Evolutionary conservation across 2,329 filamentous ascomycete species (phyloP).

Genomic region (Epicoccum nigrum): DNA sequence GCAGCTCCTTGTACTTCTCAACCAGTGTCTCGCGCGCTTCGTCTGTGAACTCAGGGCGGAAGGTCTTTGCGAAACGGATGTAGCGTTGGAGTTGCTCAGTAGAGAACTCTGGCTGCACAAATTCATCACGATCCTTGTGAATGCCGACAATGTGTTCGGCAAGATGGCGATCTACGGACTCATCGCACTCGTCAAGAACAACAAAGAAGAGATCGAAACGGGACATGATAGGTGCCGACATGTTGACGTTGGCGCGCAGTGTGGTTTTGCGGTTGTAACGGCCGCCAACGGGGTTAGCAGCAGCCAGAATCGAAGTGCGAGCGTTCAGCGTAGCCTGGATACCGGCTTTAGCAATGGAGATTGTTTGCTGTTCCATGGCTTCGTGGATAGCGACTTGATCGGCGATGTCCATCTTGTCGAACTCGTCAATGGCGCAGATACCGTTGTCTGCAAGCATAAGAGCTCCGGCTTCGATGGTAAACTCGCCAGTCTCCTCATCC

Average conservation of each 20-base stretch:
- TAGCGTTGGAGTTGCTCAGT: constrained; percentile 97
- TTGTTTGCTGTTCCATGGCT: constrained; percentile 99
- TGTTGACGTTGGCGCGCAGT: constrained; percentile 93
- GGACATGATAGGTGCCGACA: constrained; percentile 98
- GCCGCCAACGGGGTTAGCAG: constrained; percentile 93
- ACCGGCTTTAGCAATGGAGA: constrained; percentile 97
- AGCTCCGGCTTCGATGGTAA: constrained; percentile 97
- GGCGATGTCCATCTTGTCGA: constrained; percentile 98
- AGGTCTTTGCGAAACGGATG: constrained; percentile 93
- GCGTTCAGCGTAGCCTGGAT: constrained; percentile 98
- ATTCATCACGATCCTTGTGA: constrained; percentile 90
- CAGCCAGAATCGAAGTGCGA: constrained; percentile 91
- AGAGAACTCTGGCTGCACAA: constrained; percentile 89
- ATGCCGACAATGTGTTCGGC: constrained; percentile 94
- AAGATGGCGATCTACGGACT: constrained; percentile 85
- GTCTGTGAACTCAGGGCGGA: constrained; percentile 88
- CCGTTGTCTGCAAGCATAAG: constrained; percentile 97
- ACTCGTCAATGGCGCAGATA: constrained; percentile 98
- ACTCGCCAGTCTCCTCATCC: constrained; percentile 97
- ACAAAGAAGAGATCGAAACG: constrained; percentile 99
- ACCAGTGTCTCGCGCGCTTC: constrained; percentile 87
- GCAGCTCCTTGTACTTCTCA: constrained; percentile 91
- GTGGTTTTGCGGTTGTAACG: constrained; percentile 98
- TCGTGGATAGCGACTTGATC: constrained; percentile 99
- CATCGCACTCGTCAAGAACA: constrained; percentile 94